Evolutionary conservation across 1,284 basidiomycete species (phyloP), one percentile per base, ranked within the genome.

Genomic region (Lentinula novae-zelandiae): DNA sequence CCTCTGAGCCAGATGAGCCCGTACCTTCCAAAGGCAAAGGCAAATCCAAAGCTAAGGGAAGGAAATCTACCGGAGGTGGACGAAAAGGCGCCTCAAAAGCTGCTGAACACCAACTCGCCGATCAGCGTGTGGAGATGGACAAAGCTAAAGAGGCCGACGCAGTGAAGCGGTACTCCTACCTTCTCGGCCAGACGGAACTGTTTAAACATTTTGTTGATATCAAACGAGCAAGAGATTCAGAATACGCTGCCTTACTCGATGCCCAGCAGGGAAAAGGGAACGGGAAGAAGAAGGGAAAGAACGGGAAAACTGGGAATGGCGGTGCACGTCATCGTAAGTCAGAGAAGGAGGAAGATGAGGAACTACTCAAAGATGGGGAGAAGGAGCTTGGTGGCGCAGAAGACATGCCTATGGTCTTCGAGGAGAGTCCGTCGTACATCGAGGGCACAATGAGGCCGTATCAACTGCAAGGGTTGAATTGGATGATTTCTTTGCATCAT

Each of bases 321-420:
- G 54, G 39, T 9, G 54, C 54, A n/a, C 54, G 34, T 38, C 93
- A 95, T 69, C 86, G 96, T 60, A 98, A 96, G 76, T 96, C 93
- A 0, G 96, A 99, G 74, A 98, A 98, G 75, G 96, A 98, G 71
- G 96, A 98, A 72, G 96, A 98, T 64, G 95, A 98, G 68, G 96
- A 98, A 74, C 70, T 98, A 70, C 76, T 98, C 56, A 92, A 95
- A 67, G 93, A 95, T 59, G 90, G 86, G 2, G 91, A 93, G 65
- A 81, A 89, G 40, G 92, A 89, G 27, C 85, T 80, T 4, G 36
- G 39, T 46, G 88, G 89, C 59, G 91, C 89, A 8, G 87, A 92
- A 64, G 92, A 95, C 69, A 89, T 92, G 63, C 91, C 93, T 0
- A 92, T 88, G 67, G 93, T 96, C 1, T 98, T 97, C 63, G 95